Percentiles rank a stretch among this genome's conserved stretches.
Conservation (phyloP, 179 eudicot species). For the Silene coronaria region DNA sequence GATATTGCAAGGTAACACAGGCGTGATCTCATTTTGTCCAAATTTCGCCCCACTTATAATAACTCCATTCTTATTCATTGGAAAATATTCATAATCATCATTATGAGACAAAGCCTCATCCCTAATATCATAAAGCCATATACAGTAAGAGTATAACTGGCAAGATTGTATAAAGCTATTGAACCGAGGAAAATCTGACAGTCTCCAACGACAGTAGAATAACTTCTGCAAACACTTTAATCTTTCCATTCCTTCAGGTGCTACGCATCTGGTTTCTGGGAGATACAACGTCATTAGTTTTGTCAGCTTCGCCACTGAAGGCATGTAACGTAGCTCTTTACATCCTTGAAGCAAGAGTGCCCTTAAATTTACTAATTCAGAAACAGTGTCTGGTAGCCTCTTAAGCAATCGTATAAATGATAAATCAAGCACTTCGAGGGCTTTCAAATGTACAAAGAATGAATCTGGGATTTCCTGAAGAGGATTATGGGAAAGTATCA, state of each 20-base stretch:
- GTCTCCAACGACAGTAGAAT: constrained; percentile 4
- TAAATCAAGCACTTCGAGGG: constrained; percentile 22
- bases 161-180: constrained; percentile 2
- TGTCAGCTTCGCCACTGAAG: constrained; percentile 18
- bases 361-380: constrained; percentile 13
- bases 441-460: too few species aligned
- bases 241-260: constrained; percentile 13
- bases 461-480: constrained; percentile 12
- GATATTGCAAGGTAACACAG: too few species aligned
- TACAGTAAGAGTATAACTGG: background rate
- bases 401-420: background rate
- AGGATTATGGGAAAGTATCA: background rate
- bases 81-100: background rate
- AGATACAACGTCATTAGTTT: constrained; percentile 13
- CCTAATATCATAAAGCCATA: background rate
- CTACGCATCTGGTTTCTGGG: background rate
- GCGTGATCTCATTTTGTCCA: background rate
- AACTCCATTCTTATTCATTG: background rate
- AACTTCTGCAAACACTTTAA: constrained; percentile 13
- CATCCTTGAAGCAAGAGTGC: constrained; percentile 9
- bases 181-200: background rate
- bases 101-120: background rate
- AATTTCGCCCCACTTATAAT: background rate
- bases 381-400: constrained; percentile 19
- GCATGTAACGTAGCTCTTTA: background rate